These are phyloP conservation scores for Cicer arietinum DNA, from an alignment of 306 rosid species.

Conservation along the genomic window DNA sequence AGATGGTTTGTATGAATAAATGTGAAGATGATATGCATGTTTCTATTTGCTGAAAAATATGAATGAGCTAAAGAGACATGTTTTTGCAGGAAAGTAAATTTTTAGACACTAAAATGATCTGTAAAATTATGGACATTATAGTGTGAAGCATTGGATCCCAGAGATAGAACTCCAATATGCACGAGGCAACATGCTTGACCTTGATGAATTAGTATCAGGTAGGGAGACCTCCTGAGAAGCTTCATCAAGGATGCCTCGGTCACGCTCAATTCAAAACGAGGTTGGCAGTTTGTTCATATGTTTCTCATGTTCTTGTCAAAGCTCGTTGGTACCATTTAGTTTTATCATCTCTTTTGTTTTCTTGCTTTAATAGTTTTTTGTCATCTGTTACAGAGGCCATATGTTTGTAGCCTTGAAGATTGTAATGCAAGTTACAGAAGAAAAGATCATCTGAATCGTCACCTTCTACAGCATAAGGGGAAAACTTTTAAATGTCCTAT, in stretches of 20 bases:
- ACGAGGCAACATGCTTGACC: conserved; percentile 61
- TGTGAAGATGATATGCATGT: background rate
- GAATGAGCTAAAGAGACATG: conserved; percentile 42
- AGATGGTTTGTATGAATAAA: background rate
- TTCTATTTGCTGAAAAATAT: background rate
- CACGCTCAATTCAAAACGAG: conserved; percentile 64
- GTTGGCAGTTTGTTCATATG: conserved; percentile 57
- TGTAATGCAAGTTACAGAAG: conserved; percentile 82
- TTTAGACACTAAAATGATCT: conserved; percentile 44
- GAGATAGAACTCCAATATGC: conserved; percentile 94
- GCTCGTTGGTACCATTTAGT: background rate
- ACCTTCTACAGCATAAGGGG: conserved; percentile 73
- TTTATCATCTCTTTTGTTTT: background rate
- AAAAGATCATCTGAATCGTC: conserved; percentile 91
- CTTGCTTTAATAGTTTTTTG: background rate
- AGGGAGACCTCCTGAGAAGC: conserved; percentile 99
- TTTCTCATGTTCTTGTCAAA: conserved; percentile 23
- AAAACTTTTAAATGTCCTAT: conserved; percentile 68
- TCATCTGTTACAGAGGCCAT: conserved; percentile 69
- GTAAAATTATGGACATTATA: conserved; percentile 39
- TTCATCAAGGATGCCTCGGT: conserved; percentile 85
- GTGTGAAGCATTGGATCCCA: conserved; percentile 99
- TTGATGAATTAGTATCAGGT: conserved; percentile 95
- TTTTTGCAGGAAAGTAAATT: conserved; percentile 68
- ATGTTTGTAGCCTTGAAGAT: conserved; percentile 60